Base-by-base conservation (phyloP, 352 stramenopile genomes). In the Globisporangium splendens region DNA sequence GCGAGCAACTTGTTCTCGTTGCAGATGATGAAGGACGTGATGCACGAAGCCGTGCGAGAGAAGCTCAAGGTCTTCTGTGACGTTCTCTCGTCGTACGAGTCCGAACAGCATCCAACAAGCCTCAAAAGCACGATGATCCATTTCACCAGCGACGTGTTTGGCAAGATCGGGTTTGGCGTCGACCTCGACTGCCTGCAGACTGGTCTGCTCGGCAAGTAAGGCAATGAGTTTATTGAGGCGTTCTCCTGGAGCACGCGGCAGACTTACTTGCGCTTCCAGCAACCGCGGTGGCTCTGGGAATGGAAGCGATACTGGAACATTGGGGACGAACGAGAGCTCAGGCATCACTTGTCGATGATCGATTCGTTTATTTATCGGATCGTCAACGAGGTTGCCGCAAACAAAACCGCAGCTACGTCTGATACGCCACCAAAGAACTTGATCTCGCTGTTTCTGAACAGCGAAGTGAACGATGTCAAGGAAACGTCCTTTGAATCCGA, bases 1-100 rank as follows among this genome's bases (percentile, higher is more conserved):
- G 88, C 87, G 51, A 96, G 86, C 50, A 87, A 96, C 54, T 91
- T 98, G 18, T 96, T 96, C 49, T 89, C 80, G 5, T 73, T 71
- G 54, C 68, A 72, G 33, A 83, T 72, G 70, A 77, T 90, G 57
- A 59, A 63, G 49, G 63, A 82, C 24, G 68, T 61, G 14, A 83
- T 91, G 79, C 63, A 84, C n/a, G 55, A 65, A 10, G 68, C 76
- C 8, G 72, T 90, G 28, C 57, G 66, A 8, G 70, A 87, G 5
- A 63, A 80, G 28, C 75, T 69, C 28, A 61, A 42, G 8, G 15
- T 71, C 18, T 42, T 89, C 14, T 63, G 73, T 4, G 64, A 62
- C 22, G 68, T 68, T 3, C 70, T 91, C 7, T 38, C 56, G 0
- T 46, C 47, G 0, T 55, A 52, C 15, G 48, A 59, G 8, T 59